These are phyloP conservation scores for Candida ascalaphidarum DNA, from an alignment of 805 yeast species.

Conservation along the genomic window DNA sequence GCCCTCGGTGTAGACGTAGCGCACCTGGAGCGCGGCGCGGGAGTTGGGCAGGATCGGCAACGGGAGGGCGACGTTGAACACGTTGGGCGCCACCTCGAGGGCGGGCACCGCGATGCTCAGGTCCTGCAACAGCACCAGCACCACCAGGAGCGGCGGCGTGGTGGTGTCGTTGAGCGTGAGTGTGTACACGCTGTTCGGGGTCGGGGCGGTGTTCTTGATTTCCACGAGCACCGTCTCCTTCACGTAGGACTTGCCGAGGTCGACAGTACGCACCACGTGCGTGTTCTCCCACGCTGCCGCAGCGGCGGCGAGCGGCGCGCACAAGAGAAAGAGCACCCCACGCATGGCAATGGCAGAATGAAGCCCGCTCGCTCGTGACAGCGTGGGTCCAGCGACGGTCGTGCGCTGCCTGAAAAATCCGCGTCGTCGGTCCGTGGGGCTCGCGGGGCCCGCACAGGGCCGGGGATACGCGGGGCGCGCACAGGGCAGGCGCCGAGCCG, in stretches of 20 bases:
- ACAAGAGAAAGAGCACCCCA: too few relatives aligned
- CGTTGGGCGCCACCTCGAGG: constrained; percentile 9
- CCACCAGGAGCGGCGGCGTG: constrained; percentile 30
- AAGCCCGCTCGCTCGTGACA: too few relatives aligned
- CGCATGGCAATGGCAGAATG: too few relatives aligned
- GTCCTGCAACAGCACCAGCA: constrained; percentile 29
- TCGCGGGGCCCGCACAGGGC: too few relatives aligned
- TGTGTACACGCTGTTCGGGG: constrained; percentile 48
- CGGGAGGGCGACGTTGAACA: constrained; percentile 46
- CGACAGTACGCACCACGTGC: constrained; percentile 48
- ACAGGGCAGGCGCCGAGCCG: too few relatives aligned
- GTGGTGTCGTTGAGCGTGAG: constrained; percentile 42
- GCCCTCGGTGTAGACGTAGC: constrained; percentile 38
- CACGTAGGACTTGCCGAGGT: constrained; percentile 57
- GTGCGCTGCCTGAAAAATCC: too few relatives aligned
- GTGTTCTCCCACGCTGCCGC: constrained; percentile 45
- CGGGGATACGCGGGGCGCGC: too few relatives aligned
- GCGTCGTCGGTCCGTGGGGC: too few relatives aligned
- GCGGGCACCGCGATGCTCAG: constrained; percentile 15
- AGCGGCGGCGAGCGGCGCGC: constrained; percentile 6
- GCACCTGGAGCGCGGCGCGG: constrained; percentile 37
- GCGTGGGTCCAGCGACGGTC: too few relatives aligned
- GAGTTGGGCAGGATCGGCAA: constrained; percentile 62
- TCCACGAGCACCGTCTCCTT: constrained; percentile 51
- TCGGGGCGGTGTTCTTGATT: constrained; percentile 47